Evolutionary conservation across 2,329 filamentous ascomycete species (phyloP), one percentile per base, ranked within the genome.

Genomic region (Drechslerella coelobrocha): DNA sequence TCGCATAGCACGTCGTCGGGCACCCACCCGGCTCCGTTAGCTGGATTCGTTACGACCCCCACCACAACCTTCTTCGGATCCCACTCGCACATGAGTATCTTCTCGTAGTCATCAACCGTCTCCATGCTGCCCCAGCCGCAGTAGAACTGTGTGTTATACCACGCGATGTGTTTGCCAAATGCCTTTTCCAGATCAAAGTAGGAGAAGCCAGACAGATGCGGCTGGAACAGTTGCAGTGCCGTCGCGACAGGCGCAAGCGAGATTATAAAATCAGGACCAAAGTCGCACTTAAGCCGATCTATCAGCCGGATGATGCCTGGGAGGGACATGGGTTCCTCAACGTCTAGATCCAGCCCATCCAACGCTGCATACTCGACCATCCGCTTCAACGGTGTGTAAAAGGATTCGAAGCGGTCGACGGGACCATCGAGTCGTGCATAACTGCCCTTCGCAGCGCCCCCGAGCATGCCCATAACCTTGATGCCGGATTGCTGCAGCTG

Each of bases 141-240:
- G 82, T 97, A 97, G 79, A 96, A 96, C 77, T 97, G 92, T 4
- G 88, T 84, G 77, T 96, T 96, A 78, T 96, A 96, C 86, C 91
- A 97, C 1, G 84, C 83, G 26, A 71, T 71, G 29, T 71, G 37
- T 23, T 45, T 63, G n/a, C 66, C 66, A 27, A 63, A 82, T 78
- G 85, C 83, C 9, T 83, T 82, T 77, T 96, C 91, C 1, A 97
- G 83, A 9, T 86, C 82, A 47, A 86, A 83, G 78, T 96, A 96
- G 77, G 86, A 84, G 78, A 96, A 96, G 0, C 92, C 92, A 68
- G 88, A 92, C 2, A 96, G 83, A 41, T 88, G 83, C 24, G 87
- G 79, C 9, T 83, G 79, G 27, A 78, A 78, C 23, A 77, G 79
- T 66, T 91, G 80, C 39, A 93, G 80, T 0, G 90, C 91, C 1